A percentile compares a stretch with the other conserved stretches of the same genome.
phyloP scores from a whole-genome alignment of 108 stramenopile genomes.

The Fistulifera solaris region DNA sequence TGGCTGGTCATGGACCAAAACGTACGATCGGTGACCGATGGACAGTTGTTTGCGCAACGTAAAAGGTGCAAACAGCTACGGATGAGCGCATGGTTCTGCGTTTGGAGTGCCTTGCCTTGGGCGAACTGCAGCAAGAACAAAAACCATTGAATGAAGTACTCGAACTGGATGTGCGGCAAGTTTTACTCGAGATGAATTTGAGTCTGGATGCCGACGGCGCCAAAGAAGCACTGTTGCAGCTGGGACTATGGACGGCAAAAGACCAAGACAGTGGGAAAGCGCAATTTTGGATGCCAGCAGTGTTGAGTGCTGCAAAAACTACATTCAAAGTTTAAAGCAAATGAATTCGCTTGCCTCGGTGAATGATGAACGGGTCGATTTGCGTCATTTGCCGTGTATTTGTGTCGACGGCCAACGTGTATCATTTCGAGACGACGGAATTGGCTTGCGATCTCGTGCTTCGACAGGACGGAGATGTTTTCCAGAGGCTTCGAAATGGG shows the following conservation, averaged over 20 bases:
- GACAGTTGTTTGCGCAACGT: conserved; percentile 40
- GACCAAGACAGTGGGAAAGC: conserved; percentile 7
- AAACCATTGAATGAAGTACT: conserved; percentile 19
- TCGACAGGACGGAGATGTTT: conserved; percentile 52
- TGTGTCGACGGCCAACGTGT: conserved; percentile 69
- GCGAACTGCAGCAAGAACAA: conserved; percentile 20
- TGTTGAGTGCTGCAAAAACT: conserved; percentile 23
- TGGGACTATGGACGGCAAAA: conserved; percentile 58
- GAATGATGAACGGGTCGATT: conserved; percentile 42
- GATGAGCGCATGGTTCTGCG: conserved; percentile 68
- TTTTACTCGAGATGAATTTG: conserved; percentile 44
- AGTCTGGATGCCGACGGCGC: conserved; percentile 61
- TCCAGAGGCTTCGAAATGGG: conserved; percentile 59
- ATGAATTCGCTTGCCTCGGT: not conserved
- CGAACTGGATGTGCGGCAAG: conserved; percentile 68
- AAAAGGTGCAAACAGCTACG: conserved; percentile 27
- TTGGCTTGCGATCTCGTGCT: conserved; percentile 66
- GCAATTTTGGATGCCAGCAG: not conserved
- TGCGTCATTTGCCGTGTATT: conserved; percentile 58
- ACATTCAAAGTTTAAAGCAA: not conserved
- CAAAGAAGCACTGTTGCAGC: conserved; percentile 44
- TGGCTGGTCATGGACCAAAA: conserved; percentile 69
- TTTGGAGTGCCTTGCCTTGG: conserved; percentile 79
- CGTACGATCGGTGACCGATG: conserved; percentile 57
- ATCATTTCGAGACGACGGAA: conserved; percentile 77